Evolutionary conservation across 1,284 basidiomycete genomes (phyloP).

Genomic region (Boletus semigastroideus): DNA sequence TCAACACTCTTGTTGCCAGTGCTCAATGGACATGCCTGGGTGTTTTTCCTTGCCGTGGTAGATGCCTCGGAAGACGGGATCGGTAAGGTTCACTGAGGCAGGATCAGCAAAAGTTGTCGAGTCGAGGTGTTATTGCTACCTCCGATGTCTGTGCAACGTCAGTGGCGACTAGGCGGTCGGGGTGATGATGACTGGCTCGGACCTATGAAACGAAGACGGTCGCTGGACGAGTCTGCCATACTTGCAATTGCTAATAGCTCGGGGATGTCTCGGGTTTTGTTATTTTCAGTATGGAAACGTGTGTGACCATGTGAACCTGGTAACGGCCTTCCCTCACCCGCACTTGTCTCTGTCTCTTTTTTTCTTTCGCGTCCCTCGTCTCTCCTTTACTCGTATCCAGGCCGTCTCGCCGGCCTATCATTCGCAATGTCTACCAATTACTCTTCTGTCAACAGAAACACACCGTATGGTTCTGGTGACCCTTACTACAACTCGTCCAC

Average conservation of each 20-base stretch:
- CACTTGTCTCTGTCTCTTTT: conserved; percentile 7
- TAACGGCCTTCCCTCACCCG: not conserved
- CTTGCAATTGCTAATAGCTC: not conserved
- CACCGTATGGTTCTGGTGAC: conserved; percentile 56
- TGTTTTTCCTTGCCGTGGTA: conserved; percentile 56
- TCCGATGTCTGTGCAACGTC: conserved; percentile 41
- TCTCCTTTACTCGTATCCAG: conserved; percentile 24
- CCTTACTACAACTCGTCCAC: conserved; percentile 67
- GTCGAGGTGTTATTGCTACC: conserved; percentile 29
- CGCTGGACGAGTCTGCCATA: not conserved
- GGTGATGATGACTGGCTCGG: not conserved
- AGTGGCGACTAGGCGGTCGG: not conserved
- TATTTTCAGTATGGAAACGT: not conserved
- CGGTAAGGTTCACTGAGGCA: conserved; percentile 57
- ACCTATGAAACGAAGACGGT: conserved; percentile 41
- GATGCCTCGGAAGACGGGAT: conserved; percentile 58
- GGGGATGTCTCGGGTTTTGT: not conserved
- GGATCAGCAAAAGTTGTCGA: not conserved
- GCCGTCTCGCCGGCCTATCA: conserved; percentile 13
- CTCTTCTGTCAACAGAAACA: conserved; percentile 41
- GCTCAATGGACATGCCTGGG: conserved; percentile 40
- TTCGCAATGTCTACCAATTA: conserved; percentile 42
- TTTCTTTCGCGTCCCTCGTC: conserved; percentile 23
- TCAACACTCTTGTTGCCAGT: conserved; percentile 14
- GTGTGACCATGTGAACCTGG: conserved; percentile 16